Base-by-base conservation (phyloP, 78 protist genomes). In the Tieghemostelium lacteum region DNA sequence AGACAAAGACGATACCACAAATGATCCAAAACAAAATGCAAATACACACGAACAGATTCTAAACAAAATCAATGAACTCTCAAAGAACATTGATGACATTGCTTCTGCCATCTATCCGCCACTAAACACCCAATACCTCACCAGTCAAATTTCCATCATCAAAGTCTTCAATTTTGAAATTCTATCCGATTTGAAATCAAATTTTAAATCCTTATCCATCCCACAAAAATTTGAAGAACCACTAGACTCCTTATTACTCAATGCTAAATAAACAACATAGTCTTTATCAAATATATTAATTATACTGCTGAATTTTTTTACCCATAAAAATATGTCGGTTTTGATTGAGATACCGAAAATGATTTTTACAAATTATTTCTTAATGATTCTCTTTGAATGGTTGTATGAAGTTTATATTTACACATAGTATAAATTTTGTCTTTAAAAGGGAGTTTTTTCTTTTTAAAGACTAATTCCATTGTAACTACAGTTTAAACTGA, bases 81-180 rank as follows among this genome's bases (percentile, higher is more conserved):
- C 88, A 26, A 80, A 67, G 28, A 49, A 40, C 22, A 69, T 80
- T 7, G 88, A 80, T 28, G 88, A 80, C 22, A 58, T 80, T 24
- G 88, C 65, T 49, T 67, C 77, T 67, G 88, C 76, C 0, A 67
- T 80, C 49, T 80, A 80, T 22, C 88, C 88, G 55, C 66, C 67
- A 36, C 88, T 49, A 54, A 80, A 80, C 64, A 19, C 31, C 19
- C 3, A 10, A 1, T 80, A 66, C 54, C 33, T 70, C 8, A 29
- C n/a, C 17, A 50, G 76, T 10, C 67, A 80, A 65, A 54, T 45
- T 16, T 69, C 75, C 10, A 20, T 45, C 26, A 19, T 69, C 4
- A 42, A 69, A n/a, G n/a, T 69, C 3, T 39, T 33, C 0, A 69
- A 33, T 19, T 26, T 37, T 37, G 39, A 69, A 42, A 69, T 69